A percentile compares a stretch with the other conserved stretches of the same genome.
phyloP scores from a whole-genome alignment of 179 eudicot genomes.

The Beta corolliflora region DNA sequence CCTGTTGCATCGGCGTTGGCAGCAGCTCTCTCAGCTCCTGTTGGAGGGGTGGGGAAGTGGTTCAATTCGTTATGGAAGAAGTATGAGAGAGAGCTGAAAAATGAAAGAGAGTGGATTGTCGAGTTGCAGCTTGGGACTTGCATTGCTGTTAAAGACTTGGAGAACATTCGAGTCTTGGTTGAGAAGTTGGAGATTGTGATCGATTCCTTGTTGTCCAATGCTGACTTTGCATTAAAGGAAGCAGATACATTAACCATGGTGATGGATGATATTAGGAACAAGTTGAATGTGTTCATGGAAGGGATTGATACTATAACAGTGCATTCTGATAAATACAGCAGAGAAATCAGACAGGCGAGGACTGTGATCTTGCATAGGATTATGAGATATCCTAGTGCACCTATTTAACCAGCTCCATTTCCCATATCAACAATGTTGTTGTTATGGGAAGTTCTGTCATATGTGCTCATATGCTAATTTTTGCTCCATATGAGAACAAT shows the following conservation, averaged over 20 bases:
- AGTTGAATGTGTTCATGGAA: conserved; percentile 41
- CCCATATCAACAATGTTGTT: neutral
- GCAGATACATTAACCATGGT: conserved; percentile 42
- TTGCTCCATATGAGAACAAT: neutral
- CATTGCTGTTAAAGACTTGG: conserved; percentile 52
- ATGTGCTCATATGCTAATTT: too few relatives aligned
- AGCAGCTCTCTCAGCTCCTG: conserved; percentile 55
- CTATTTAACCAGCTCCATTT: conserved; percentile 18
- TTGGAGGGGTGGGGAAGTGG: conserved; percentile 65
- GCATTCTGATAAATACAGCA: conserved; percentile 48
- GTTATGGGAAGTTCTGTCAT: neutral
- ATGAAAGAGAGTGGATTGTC: conserved; percentile 39
- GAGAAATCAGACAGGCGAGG: conserved; percentile 52
- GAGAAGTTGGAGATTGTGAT: conserved; percentile 50
- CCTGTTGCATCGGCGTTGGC: conserved; percentile 58
- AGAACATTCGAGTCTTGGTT: conserved; percentile 44
- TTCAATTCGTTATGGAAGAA: conserved; percentile 60
- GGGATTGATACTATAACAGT: conserved; percentile 47
- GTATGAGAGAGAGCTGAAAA: conserved; percentile 43
- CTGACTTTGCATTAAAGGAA: conserved; percentile 42
- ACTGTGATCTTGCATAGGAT: conserved; percentile 51
- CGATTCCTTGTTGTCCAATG: conserved; percentile 47
- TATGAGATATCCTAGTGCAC: conserved; percentile 39
- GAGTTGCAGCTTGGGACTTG: conserved; percentile 48
- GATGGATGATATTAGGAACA: conserved; percentile 51